A percentile compares a stretch with the other conserved stretches of the same genome.
phyloP scores from a whole-genome alignment of 495 filamentous ascomycete genomes.

The Cudoniella acicularis region DNA sequence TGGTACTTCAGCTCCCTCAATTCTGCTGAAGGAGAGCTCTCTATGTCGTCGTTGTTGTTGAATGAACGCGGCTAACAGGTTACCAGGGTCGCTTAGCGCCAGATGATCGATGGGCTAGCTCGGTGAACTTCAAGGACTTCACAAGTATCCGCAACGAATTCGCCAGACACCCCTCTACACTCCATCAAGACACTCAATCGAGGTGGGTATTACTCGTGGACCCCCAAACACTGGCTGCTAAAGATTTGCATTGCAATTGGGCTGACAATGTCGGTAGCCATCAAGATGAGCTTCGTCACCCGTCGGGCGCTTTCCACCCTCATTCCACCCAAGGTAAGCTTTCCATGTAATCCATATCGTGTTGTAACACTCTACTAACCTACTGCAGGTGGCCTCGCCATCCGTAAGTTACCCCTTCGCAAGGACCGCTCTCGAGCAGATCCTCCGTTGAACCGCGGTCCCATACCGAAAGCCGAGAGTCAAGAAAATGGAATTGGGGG shows the following conservation, averaged over 20 bases:
- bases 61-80: not conserved
- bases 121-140: conserved; percentile 10
- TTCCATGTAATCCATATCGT: not conserved
- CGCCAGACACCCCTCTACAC: conserved; percentile 11
- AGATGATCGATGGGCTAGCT: conserved; percentile 8
- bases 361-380: conserved; percentile 4
- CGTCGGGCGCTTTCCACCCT: conserved; percentile 93
- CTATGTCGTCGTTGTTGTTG: not conserved
- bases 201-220: conserved; percentile 18
- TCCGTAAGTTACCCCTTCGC: conserved; percentile 61
- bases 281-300: conserved; percentile 86
- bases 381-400: conserved; percentile 77
- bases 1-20: conserved; percentile 4
- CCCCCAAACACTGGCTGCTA: not conserved
- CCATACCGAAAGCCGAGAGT: not conserved
- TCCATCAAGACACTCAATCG: conserved; percentile 23
- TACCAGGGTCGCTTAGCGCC: conserved; percentile 5
- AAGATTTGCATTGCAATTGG: conserved; percentile 16
- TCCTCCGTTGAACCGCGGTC: not conserved
- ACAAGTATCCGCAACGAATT: conserved; percentile 11
- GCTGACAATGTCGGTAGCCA: conserved; percentile 28
- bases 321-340: conserved; percentile 91
- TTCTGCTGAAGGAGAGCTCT: conserved; percentile 5
- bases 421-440: not conserved
- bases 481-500: not conserved